Evolutionary conservation across 345 rosid genomes (phyloP), one percentile per base, ranked within the genome.

Genomic region (Excoecaria agallocha): DNA sequence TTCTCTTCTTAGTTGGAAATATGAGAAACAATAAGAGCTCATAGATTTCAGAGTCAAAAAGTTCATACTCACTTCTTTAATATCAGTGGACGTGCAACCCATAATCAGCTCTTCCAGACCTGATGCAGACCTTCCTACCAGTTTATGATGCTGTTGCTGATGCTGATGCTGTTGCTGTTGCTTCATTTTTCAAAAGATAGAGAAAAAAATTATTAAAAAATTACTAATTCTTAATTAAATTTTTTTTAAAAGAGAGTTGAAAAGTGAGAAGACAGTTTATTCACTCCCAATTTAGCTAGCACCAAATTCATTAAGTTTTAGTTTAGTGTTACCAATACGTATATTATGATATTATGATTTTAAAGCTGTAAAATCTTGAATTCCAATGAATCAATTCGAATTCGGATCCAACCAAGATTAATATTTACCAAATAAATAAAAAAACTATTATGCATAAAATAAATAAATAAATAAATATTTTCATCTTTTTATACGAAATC

Each of bases 91-190:
- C 69, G 98, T 88, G 93, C 96, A 95, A 4, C 98, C 93, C 97
- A 95, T 89, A 58, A 95, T 93, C 72, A 93, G 81, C 85, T 95
- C 99, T 78, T 95, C 99, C 86, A 95, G 82, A 75, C 97, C 97
- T 62, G 98, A 85, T 48, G 91, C 93, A 80, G 92, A 85, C 81
- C 94, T 88, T 77, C 90, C 89, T 82, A 86, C 89, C 54, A 85
- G 69, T 72, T 85, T 88, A 83, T 86, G 88, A 74, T 86, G 92
- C 19, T 88, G 97, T 48, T 85, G 84, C 70, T 86, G 86, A n/a
- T n/a, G n/a, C n/a, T n/a, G n/a, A 60, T 86, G 85, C 22, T n/a
- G n/a, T n/a, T n/a, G n/a, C n/a, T 80, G 83, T 1, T 81, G 84
- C 57, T 86, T 85, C 4, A 80, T 78, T 78, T n/a, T 56, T 48